phyloP scores from a whole-genome alignment of 257 asterid species.

The Solanum peruvianum region DNA sequence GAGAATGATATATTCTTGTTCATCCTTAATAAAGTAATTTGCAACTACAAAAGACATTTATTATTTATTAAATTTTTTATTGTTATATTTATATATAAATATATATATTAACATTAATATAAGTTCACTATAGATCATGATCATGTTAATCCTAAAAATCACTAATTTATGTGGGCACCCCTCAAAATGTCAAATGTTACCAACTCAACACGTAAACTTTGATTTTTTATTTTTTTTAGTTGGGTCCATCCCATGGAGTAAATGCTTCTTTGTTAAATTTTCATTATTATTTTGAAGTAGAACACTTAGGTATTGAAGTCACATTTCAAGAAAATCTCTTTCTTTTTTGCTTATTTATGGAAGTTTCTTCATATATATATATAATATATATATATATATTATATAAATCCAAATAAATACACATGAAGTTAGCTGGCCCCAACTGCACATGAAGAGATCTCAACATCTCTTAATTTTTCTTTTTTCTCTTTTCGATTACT shows the following conservation, averaged over 20 bases:
- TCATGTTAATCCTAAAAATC: not conserved
- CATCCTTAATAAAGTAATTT: no score
- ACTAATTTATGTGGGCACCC: not conserved
- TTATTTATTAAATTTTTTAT: no score
- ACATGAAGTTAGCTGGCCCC: not conserved
- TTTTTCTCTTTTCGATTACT: not conserved
- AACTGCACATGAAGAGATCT: not conserved
- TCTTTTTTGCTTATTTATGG: not conserved
- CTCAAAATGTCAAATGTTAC: not conserved
- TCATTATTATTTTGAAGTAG: not conserved
- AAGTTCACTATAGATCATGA: not conserved
- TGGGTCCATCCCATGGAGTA: not conserved
- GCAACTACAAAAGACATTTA: fast-evolving
- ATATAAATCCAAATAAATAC: not conserved
- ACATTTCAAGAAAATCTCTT: not conserved
- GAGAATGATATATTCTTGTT: no score
- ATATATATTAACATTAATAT: no score
- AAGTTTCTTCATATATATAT: not conserved
- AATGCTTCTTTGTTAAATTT: not conserved
- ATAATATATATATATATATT: not conserved
- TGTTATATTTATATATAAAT: no score
- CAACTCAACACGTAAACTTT: not conserved
- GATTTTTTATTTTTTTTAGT: not conserved
- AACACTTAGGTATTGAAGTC: not conserved
- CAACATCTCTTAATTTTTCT: not conserved